These are phyloP conservation scores for Lachnellula arida DNA, from an alignment of 2,329 filamentous ascomycete genomes.

Conservation along the genomic window DNA sequence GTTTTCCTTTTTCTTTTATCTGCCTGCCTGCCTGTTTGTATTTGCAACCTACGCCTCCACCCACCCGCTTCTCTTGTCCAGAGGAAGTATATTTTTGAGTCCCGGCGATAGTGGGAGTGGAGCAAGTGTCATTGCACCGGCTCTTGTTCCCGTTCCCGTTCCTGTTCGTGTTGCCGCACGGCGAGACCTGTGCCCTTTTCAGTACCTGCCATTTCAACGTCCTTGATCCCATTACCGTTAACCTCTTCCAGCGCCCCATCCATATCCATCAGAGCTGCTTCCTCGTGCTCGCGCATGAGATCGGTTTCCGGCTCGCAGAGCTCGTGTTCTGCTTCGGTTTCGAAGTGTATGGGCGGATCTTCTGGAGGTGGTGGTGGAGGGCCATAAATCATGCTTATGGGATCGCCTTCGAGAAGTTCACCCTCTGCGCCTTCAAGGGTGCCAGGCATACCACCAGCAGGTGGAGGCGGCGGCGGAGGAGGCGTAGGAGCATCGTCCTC, in stretches of 20 bases:
- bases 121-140: background rate
- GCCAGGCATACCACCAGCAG: conserved; percentile 13
- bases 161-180: background rate
- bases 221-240: background rate
- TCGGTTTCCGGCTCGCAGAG: conserved; percentile 27
- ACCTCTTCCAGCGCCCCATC: conserved; percentile 3
- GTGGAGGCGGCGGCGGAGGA: conserved; percentile 27
- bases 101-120: background rate
- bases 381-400: background rate
- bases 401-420: background rate
- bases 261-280: conserved; percentile 27
- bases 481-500: conserved; percentile 20
- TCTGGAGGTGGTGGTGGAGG: background rate
- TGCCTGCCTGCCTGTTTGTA: background rate
- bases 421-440: background rate
- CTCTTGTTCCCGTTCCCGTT: background rate
- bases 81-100: background rate
- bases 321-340: conserved; percentile 22
- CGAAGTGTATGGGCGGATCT: background rate
- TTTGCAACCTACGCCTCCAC: background rate
- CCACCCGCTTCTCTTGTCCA: background rate
- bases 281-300: conserved; percentile 30
- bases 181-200: background rate
- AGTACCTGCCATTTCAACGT: background rate
- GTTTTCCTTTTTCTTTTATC: background rate